phyloP scores from a whole-genome alignment of 345 rosid genomes.

The Syzygium oleosum region DNA sequence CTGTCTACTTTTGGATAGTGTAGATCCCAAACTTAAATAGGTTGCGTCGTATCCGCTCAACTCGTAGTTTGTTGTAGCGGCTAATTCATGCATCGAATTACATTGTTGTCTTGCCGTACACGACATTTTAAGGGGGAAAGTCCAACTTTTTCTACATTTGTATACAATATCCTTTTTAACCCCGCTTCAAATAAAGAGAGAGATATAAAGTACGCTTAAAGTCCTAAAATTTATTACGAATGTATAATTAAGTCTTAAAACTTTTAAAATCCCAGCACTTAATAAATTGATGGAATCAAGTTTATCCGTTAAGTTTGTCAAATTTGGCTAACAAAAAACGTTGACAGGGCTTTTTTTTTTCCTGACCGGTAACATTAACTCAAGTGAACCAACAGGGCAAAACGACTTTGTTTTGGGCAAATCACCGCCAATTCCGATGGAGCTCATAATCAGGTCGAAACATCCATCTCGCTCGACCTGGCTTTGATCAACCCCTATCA shows the following conservation, averaged over 20 bases:
- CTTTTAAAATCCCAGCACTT: not conserved
- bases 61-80: rapidly evolving
- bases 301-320: not conserved
- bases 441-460: not conserved
- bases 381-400: not conserved
- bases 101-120: not conserved
- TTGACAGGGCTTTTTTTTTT: rapidly evolving
- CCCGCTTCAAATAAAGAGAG: not conserved
- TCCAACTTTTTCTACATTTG: not conserved
- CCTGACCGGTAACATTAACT: not conserved
- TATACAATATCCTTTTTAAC: not conserved
- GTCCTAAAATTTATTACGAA: not conserved
- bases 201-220: not conserved
- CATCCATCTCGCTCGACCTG: not conserved
- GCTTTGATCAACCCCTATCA: not conserved
- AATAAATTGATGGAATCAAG: not conserved
- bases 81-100: rapidly evolving
- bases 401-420: not conserved
- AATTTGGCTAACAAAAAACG: not conserved
- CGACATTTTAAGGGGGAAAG: not conserved
- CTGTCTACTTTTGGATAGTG: not conserved
- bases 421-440: not conserved
- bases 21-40: not conserved
- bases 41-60: not conserved
- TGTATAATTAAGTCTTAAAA: not conserved